Evolutionary conservation across 2,329 filamentous ascomycete species (phyloP).

Genomic region (Aspergillus sergii): DNA sequence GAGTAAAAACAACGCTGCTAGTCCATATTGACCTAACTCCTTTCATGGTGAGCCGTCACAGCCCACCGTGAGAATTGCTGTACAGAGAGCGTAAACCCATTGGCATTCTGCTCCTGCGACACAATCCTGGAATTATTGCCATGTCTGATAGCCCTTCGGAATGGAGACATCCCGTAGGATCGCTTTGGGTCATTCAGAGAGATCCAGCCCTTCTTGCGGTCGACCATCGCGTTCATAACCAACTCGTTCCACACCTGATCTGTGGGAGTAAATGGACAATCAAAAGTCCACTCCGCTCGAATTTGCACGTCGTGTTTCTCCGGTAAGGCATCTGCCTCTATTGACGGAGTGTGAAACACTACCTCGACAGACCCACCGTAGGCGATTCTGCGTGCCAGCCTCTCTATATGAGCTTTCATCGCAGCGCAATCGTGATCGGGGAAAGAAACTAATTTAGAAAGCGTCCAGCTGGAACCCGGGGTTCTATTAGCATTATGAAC

Average conservation of each 20-base stretch:
- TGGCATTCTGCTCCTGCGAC: background rate
- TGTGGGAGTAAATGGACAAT: background rate
- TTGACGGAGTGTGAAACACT: background rate
- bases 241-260: background rate
- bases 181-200: background rate
- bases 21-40: background rate
- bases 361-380: constrained; percentile 3
- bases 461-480: constrained; percentile 1
- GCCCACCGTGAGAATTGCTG: background rate
- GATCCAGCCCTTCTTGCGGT: constrained; percentile 4
- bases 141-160: constrained; percentile 5
- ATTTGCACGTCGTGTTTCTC: background rate
- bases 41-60: background rate
- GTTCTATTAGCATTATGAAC: background rate
- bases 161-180: constrained; percentile 6
- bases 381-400: background rate
- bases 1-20: background rate
- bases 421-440: background rate
- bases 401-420: constrained; percentile 8
- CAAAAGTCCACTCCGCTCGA: constrained; percentile 5
- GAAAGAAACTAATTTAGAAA: background rate
- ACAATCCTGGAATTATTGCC: background rate
- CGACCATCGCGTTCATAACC: constrained; percentile 7
- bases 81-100: background rate
- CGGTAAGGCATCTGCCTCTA: constrained; percentile 3